phyloP scores from a whole-genome alignment of 805 yeast species.

The Babjeviella inositovora region DNA sequence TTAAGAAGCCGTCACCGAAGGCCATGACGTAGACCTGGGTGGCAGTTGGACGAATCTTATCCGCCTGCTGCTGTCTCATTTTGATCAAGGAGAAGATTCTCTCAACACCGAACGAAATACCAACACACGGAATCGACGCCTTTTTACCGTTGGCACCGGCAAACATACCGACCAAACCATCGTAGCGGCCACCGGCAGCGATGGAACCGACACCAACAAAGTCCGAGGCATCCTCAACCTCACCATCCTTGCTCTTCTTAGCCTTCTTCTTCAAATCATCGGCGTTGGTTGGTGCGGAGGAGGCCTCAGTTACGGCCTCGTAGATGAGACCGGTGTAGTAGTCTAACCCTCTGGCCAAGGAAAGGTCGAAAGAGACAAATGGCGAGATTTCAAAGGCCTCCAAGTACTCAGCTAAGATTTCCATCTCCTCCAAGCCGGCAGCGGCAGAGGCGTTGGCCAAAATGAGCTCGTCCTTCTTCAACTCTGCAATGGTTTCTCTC shows the following conservation, averaged over 20 bases:
- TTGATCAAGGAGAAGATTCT: slow-evolving; percentile 82
- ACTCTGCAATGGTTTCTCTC: slow-evolving; percentile 36
- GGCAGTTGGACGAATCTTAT: slow-evolving; percentile 61
- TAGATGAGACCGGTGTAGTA: slow-evolving; percentile 95
- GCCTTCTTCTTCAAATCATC: slow-evolving; percentile 38
- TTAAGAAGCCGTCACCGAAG: slow-evolving; percentile 91
- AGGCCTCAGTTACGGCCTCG: slow-evolving; percentile 89
- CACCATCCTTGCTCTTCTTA: slow-evolving; percentile 21
- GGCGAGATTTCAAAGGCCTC: slow-evolving; percentile 67
- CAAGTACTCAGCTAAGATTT: slow-evolving; percentile 53
- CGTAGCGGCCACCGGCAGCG: slow-evolving; percentile 98
- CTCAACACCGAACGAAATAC: slow-evolving; percentile 94
- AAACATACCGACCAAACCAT: slow-evolving; percentile 93
- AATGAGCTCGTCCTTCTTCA: slow-evolving; percentile 43
- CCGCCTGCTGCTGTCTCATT: slow-evolving; percentile 49
- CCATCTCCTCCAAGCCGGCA: slow-evolving; percentile 72
- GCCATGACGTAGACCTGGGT: slow-evolving; percentile 97
- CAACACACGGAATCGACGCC: slow-evolving; percentile 86
- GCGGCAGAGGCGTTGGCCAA: slow-evolving; percentile 56
- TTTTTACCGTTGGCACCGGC: slow-evolving; percentile 64
- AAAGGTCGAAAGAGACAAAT: slow-evolving; percentile 73
- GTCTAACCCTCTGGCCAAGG: slow-evolving; percentile 94
- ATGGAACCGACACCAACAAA: slow-evolving; percentile 97
- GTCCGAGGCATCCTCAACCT: slow-evolving; percentile 86
- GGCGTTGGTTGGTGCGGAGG: slow-evolving; percentile 88